A percentile compares a stretch with the other conserved stretches of the same genome.
phyloP scores from a whole-genome alignment of 768 basidiomycete genomes.

The Panaeolus papilionaceus region DNA sequence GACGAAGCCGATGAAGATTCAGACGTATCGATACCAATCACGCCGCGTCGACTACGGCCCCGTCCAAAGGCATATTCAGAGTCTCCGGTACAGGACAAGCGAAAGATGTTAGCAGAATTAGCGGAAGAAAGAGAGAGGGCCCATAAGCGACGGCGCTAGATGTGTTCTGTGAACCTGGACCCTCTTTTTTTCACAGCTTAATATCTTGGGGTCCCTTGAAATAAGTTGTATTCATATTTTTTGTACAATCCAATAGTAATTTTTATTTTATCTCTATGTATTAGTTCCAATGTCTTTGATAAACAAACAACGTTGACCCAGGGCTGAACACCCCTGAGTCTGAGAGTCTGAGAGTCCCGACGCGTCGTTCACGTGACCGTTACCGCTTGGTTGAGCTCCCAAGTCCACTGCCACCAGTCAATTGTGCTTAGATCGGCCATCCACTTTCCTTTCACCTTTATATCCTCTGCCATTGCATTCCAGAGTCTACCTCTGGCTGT shows the following conservation, averaged over 20 bases:
- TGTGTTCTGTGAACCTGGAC: background rate
- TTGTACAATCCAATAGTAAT: background rate
- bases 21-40: constrained; percentile 1
- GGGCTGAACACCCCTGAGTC: background rate
- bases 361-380: constrained; percentile 36
- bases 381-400: constrained; percentile 26
- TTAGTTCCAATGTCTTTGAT: too few relatives aligned
- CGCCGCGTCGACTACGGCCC: constrained; percentile 19
- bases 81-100: constrained; percentile 40
- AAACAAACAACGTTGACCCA: background rate
- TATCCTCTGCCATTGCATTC: background rate
- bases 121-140: constrained; percentile 33
- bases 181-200: background rate
- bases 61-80: constrained; percentile 29
- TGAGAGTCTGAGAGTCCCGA: background rate
- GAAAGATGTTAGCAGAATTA: constrained; percentile 39
- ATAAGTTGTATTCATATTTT: background rate
- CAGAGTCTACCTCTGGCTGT: background rate
- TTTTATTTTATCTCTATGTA: background rate
- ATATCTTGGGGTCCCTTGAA: too few relatives aligned
- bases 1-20: background rate
- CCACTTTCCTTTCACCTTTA: background rate
- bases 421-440: constrained; percentile 15
- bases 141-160: constrained; percentile 24
- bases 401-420: constrained; percentile 14